Evolutionary conservation across 768 basidiomycete genomes (phyloP).

Genomic region (Astraeus odoratus): DNA sequence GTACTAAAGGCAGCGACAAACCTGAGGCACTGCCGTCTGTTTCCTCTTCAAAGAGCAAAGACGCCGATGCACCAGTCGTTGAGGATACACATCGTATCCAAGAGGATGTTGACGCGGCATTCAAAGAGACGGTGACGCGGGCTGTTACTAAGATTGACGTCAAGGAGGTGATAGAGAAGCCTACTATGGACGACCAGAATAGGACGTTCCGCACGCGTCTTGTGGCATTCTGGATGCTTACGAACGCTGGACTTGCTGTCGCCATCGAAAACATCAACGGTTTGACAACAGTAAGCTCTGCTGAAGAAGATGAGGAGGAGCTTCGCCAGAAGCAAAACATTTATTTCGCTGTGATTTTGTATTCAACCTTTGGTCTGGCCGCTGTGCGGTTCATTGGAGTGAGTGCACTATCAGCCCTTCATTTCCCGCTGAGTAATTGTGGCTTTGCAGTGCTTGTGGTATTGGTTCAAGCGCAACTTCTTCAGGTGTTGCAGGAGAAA

Average conservation of each 20-base stretch:
- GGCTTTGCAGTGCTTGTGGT: conserved; percentile 62
- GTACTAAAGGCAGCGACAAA: conserved; percentile 93
- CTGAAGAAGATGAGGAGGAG: conserved; percentile 32
- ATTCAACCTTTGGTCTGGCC: conserved; percentile 69
- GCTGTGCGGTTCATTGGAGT: conserved; percentile 72
- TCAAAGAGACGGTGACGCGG: conserved; percentile 87
- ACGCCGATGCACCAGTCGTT: conserved; percentile 68
- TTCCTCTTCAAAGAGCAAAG: conserved; percentile 75
- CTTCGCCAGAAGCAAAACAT: conserved; percentile 44
- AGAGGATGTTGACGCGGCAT: conserved; percentile 84
- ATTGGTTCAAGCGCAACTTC: conserved; percentile 77
- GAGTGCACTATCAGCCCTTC: conserved; percentile 24
- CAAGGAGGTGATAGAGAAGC: conserved; percentile 66
- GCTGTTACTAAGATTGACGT: conserved; percentile 70
- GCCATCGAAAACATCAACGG: conserved; percentile 74
- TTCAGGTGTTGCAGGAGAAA: conserved; percentile 77
- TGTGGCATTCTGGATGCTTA: conserved; percentile 75
- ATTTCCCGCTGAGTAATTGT: conserved; percentile 1
- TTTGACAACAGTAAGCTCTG: conserved; percentile 34
- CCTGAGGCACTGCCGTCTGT: conserved; percentile 87
- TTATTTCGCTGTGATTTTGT: conserved; percentile 76
- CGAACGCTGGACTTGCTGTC: conserved; percentile 63
- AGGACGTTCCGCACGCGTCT: conserved; percentile 90
- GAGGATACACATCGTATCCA: conserved; percentile 79
- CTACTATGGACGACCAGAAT: conserved; percentile 84